Evolutionary conservation across 2,329 filamentous ascomycete genomes (phyloP), one percentile per base, ranked within the genome.

Genomic region (Fusarium pseudograminearum): DNA sequence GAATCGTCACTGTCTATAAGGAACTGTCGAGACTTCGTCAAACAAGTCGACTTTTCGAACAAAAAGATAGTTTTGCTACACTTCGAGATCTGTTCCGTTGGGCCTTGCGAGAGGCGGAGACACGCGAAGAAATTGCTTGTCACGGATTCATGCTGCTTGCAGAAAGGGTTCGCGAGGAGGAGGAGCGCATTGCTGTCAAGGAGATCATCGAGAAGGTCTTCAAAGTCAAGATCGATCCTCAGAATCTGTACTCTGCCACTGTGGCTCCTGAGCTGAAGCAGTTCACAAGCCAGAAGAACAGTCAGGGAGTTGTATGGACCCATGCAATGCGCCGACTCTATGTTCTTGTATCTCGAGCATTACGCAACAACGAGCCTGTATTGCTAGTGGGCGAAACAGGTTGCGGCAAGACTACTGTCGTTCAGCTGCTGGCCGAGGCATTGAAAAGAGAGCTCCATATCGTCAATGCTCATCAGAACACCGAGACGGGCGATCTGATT

Each of bases 401-500:
- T 8, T 98, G 95, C 76, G 96, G 97, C 65, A 99, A 99, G 82
- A 99, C 96, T 0, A 98, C 95, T 4, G 92, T 99, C 9, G 97
- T 93, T 72, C 96, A 99, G 78, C 87, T 97, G 76, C 86, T 98
- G 55, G 94, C 96, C 5, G 91, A 97, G 75, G 91, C 93, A 6
- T 86, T 93, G 67, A 83, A 85, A 18, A 93, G 91, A 74, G 84
- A 92, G 67, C 83, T 99, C 40, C 90, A 94, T 71, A 96, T 95
- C 72, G 91, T 99, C 75, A 99, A 99, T 77, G 96, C 97, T 4
- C 97, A 99, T 79, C 95, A 98, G 73, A 99, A 99, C 71, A 94
- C 96, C 1, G 97, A 99, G 78, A 98, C 97, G 0, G 95, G 96
- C 18, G 96, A 99, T 79, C 85, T 99, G 14, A 98, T 99, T 70